Conservation (phyloP, 2,329 filamentous ascomycete genomes). For the Neofusicoccum sp. region DNA sequence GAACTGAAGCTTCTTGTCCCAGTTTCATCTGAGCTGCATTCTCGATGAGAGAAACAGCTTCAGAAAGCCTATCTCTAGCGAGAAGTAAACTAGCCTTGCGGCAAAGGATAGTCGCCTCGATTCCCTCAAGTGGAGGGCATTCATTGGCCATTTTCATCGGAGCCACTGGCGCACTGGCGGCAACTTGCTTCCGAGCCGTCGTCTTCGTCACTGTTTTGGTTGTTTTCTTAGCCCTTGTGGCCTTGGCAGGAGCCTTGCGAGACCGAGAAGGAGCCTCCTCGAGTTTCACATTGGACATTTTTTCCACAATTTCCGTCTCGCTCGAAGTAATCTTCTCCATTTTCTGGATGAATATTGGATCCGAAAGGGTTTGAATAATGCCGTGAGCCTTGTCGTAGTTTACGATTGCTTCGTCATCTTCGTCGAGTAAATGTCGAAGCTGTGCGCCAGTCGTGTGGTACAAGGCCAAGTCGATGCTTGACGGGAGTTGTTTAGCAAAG, state of each 20-base stretch:
- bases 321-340: conserved; percentile 27
- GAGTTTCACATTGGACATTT: conserved; percentile 44
- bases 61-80: conserved; percentile 31
- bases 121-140: conserved; percentile 38
- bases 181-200: conserved; percentile 1
- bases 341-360: conserved; percentile 31
- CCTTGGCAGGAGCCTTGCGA: neutral
- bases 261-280: conserved; percentile 20
- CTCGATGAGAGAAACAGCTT: conserved; percentile 29
- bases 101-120: conserved; percentile 51
- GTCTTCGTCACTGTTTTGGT: conserved; percentile 20
- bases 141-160: conserved; percentile 27
- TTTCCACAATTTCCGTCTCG: conserved; percentile 40
- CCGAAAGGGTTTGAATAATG: conserved; percentile 43
- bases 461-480: conserved; percentile 54
- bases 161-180: conserved; percentile 19
- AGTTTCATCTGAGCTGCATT: conserved; percentile 27
- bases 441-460: conserved; percentile 51
- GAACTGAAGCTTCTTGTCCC: conserved; percentile 43
- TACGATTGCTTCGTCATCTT: conserved; percentile 48
- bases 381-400: conserved; percentile 51
- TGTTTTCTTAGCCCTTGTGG: conserved; percentile 15
- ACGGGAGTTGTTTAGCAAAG: conserved; percentile 43
- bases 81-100: conserved; percentile 49
- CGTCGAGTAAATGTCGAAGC: conserved; percentile 47